These are phyloP conservation scores for Plantago coronopus DNA, from an alignment of 305 asterid species.

Conservation along the genomic window DNA sequence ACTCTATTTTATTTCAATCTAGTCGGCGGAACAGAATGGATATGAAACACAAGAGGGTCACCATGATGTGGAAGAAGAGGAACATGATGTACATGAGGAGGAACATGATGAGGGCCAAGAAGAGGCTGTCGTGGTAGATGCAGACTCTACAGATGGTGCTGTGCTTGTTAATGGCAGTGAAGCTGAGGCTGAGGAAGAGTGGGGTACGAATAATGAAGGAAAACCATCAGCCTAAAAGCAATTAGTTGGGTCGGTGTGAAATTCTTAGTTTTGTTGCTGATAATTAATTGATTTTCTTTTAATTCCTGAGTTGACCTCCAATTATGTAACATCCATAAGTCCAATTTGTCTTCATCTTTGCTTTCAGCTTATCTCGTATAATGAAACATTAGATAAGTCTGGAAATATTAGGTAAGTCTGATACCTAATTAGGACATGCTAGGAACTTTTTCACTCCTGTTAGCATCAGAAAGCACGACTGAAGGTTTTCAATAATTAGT, in stretches of 20 bases:
- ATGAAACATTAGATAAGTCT: too few species aligned
- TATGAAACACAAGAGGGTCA: slow-evolving; percentile 53
- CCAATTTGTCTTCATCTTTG: slow-evolving; percentile 20
- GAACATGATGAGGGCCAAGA: slow-evolving; percentile 61
- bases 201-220: slow-evolving; percentile 86
- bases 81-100: slow-evolving; percentile 38
- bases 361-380: slow-evolving; percentile 21
- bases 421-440: too few species aligned
- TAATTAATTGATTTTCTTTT: slow-evolving; percentile 64
- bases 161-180: slow-evolving; percentile 74
- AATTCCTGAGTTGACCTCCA: slow-evolving; percentile 34
- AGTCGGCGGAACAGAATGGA: slow-evolving; percentile 58
- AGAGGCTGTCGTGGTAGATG: slow-evolving; percentile 79
- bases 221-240: slow-evolving; percentile 87
- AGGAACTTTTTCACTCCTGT: too few species aligned
- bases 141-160: slow-evolving; percentile 84
- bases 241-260: slow-evolving; percentile 71
- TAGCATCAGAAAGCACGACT: too few species aligned
- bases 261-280: slow-evolving; percentile 71
- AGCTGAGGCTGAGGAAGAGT: slow-evolving; percentile 79
- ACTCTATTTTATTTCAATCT: not conserved
- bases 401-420: too few species aligned
- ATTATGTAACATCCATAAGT: slow-evolving; percentile 25
- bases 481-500: too few species aligned
- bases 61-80: slow-evolving; percentile 40